Evolutionary conservation across 768 basidiomycete species (phyloP).

Genomic region (Tubosaeta sp.): DNA sequence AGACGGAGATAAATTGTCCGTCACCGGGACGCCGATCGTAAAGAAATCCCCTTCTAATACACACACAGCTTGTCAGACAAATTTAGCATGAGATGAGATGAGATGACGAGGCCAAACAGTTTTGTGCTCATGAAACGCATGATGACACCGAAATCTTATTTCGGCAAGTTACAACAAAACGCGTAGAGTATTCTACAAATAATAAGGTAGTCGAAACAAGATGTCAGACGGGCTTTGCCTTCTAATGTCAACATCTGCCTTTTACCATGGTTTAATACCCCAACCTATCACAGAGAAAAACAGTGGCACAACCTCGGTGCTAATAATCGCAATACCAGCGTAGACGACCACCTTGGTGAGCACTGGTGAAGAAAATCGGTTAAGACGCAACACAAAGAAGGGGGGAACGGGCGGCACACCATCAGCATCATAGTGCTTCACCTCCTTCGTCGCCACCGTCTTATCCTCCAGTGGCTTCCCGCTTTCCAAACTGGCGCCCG

Average conservation of each 20-base stretch:
- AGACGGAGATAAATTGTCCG: not conserved
- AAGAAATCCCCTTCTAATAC: not conserved
- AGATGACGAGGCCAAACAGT: not conserved
- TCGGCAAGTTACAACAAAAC: not conserved
- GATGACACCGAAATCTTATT: not conserved
- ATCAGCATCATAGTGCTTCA: conserved; percentile 83
- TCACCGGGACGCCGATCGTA: not conserved
- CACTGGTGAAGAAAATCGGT: conserved; percentile 41
- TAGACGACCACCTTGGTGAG: conserved; percentile 91
- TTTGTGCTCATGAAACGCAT: not conserved
- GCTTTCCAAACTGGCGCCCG: conserved; percentile 23
- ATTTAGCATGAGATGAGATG: not conserved
- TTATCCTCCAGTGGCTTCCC: conserved; percentile 28
- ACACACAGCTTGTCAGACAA: not conserved
- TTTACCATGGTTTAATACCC: conserved; percentile 48
- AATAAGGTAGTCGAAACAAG: not conserved
- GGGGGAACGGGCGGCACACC: conserved; percentile 43
- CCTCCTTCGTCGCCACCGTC: conserved; percentile 20
- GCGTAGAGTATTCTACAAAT: too few relatives aligned
- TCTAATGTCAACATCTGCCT: not conserved
- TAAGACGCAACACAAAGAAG: conserved; percentile 1
- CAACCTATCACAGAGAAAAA: conserved; percentile 66
- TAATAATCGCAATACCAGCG: conserved; percentile 74
- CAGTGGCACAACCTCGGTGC: conserved; percentile 58
- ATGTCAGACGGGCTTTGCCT: not conserved